Evolutionary conservation across 129 eudicot genomes (phyloP).

Genomic region (Flaveria sonorensis): DNA sequence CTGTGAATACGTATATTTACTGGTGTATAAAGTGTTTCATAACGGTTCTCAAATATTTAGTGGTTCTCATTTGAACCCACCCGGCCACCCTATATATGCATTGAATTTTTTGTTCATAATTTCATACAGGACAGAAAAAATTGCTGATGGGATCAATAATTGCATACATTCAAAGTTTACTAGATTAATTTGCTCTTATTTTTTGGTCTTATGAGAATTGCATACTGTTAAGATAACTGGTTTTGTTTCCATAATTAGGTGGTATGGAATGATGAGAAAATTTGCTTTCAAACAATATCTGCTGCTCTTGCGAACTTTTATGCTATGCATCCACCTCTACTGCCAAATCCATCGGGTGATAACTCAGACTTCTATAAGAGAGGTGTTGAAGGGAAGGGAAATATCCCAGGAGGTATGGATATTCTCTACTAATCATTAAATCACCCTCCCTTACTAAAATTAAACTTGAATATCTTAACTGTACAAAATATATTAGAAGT

Average conservation of each 20-base stretch:
- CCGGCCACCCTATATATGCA: too few species aligned
- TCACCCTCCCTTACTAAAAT: not conserved
- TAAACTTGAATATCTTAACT: not conserved
- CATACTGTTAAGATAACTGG: not conserved
- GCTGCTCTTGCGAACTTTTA: conserved; percentile 96
- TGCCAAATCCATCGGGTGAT: conserved; percentile 93
- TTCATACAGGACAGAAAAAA: not conserved
- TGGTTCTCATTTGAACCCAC: too few species aligned
- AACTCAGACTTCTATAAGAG: conserved; percentile 63
- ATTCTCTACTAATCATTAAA: not conserved
- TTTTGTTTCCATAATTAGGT: conserved; percentile 50
- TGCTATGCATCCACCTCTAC: conserved; percentile 89
- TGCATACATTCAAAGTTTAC: not conserved
- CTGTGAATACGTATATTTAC: too few species aligned
- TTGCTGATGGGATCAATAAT: conserved; percentile 1
- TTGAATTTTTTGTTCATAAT: not conserved
- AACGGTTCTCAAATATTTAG: too few species aligned
- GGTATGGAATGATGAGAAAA: conserved; percentile 80
- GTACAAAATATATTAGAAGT: not conserved
- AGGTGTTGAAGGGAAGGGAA: conserved; percentile 35
- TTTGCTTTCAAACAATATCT: conserved; percentile 84
- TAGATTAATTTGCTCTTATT: conserved; percentile 4
- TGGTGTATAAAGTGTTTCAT: too few species aligned
- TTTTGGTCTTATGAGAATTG: not conserved
- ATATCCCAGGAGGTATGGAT: conserved; percentile 29